Conservation (phyloP, 2,329 filamentous ascomycete species). For the Neonectria sp. region DNA sequence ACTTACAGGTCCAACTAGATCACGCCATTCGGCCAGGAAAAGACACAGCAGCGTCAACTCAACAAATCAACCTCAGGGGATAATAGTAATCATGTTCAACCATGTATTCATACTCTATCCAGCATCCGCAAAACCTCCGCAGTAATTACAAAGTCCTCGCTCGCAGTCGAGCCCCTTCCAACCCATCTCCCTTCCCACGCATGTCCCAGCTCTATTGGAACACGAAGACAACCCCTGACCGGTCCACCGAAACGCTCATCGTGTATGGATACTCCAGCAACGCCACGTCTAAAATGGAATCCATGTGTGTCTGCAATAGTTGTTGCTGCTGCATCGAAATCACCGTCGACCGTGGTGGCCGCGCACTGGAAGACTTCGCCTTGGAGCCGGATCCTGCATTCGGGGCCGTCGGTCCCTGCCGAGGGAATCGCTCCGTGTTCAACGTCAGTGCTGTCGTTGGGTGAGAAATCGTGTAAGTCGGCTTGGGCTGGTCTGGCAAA, state of each 20-base stretch:
- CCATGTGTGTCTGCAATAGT: conserved; percentile 87
- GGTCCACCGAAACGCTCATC: conserved; percentile 93
- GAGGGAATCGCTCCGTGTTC: conserved; percentile 74
- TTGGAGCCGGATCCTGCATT: conserved; percentile 51
- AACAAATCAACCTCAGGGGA: too few relatives aligned
- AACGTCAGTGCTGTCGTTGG: conserved; percentile 75
- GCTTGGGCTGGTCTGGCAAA: conserved; percentile 77
- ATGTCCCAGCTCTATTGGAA: conserved; percentile 65
- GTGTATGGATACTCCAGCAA: conserved; percentile 90
- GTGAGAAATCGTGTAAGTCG: conserved; percentile 78
- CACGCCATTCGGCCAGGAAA: too few relatives aligned
- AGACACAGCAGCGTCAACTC: too few relatives aligned
- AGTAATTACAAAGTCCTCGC: conserved; percentile 32
- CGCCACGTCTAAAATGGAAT: conserved; percentile 90
- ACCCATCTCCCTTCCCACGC: conserved; percentile 10
- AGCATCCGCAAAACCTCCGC: conserved; percentile 11
- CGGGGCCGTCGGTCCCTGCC: conserved; percentile 53
- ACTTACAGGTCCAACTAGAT: too few relatives aligned
- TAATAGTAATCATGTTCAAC: neutral
- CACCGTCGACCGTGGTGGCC: conserved; percentile 82
- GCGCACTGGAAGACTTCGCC: conserved; percentile 49
- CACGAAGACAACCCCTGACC: conserved; percentile 90
- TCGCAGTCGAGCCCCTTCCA: conserved; percentile 26
- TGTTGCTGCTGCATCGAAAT: conserved; percentile 92
- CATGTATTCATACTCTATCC: conserved; percentile 28